Evolutionary conservation across 202 grass and related monocot species (phyloP).

Genomic region (Setaria italica): DNA sequence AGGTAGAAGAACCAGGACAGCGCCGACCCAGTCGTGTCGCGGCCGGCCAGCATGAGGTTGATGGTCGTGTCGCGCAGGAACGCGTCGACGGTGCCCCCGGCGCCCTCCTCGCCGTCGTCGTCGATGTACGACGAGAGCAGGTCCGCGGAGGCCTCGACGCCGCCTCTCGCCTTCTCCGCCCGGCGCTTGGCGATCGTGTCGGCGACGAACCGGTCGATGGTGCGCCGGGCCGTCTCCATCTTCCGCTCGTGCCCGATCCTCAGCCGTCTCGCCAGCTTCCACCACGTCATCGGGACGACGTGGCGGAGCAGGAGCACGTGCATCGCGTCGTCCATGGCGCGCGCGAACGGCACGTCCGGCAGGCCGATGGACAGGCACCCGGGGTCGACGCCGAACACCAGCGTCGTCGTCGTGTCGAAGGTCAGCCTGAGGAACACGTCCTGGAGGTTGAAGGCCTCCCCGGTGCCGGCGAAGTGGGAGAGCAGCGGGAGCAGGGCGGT

Average conservation of each 20-base stretch:
- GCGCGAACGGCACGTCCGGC: conserved; percentile 62
- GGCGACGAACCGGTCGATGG: conserved; percentile 74
- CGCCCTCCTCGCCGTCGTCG: conserved; percentile 40
- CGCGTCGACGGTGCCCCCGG: conserved; percentile 29
- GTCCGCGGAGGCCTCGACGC: conserved; percentile 44
- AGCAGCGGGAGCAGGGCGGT: conserved; percentile 62
- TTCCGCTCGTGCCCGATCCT: conserved; percentile 55
- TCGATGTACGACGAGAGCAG: conserved; percentile 78
- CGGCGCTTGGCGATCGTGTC: conserved; percentile 58
- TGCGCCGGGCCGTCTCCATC: conserved; percentile 52
- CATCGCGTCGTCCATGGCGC: conserved; percentile 78
- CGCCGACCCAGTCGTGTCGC: conserved; percentile 78
- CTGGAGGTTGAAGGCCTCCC: conserved; percentile 58
- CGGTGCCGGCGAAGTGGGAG: conserved; percentile 28
- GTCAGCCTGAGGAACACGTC: conserved; percentile 77
- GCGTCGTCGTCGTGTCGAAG: conserved; percentile 67
- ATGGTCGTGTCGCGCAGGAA: conserved; percentile 78
- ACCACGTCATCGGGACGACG: conserved; percentile 53
- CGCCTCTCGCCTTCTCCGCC: conserved; percentile 36
- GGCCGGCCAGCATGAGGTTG: conserved; percentile 79
- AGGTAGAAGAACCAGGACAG: conserved; percentile 89
- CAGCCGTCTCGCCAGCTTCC: conserved; percentile 63
- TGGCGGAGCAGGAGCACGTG: conserved; percentile 62
- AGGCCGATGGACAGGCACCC: conserved; percentile 50
- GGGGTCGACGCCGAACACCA: conserved; percentile 82